A percentile compares a stretch with the other conserved stretches of the same genome.
Conservation (phyloP, 2,329 filamentous ascomycete genomes). For the Botrytis squamosa region DNA sequence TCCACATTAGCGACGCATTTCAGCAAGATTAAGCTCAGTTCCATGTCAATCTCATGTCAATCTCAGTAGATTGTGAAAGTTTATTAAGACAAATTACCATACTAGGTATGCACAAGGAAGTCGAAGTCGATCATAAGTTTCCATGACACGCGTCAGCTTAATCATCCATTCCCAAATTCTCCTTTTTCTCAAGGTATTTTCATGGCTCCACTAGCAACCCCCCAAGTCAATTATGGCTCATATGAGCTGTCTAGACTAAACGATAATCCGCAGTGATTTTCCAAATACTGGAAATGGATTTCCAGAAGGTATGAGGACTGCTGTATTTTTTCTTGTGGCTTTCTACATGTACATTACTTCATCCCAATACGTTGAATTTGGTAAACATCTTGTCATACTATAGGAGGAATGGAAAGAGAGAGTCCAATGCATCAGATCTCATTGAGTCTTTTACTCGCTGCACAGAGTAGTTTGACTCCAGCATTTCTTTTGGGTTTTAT, state of each 20-base stretch:
- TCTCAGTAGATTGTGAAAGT: background rate
- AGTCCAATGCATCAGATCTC: background rate
- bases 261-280: background rate
- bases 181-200: background rate
- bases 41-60: background rate
- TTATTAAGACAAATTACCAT: background rate
- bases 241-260: background rate
- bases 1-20: background rate
- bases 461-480: background rate
- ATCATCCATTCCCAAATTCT: background rate
- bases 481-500: background rate
- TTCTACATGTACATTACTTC: background rate
- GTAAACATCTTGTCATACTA: background rate
- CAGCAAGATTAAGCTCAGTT: background rate
- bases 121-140: background rate
- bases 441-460: background rate
- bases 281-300: background rate
- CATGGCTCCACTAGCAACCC: background rate
- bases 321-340: background rate
- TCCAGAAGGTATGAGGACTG: background rate
- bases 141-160: slow-evolving; percentile 5
- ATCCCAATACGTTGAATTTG: background rate
- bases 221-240: background rate
- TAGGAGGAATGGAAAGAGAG: background rate
- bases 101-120: slow-evolving; percentile 2